These are phyloP conservation scores for Daldinia childiae DNA, from an alignment of 495 filamentous ascomycete genomes.

Conservation along the genomic window DNA sequence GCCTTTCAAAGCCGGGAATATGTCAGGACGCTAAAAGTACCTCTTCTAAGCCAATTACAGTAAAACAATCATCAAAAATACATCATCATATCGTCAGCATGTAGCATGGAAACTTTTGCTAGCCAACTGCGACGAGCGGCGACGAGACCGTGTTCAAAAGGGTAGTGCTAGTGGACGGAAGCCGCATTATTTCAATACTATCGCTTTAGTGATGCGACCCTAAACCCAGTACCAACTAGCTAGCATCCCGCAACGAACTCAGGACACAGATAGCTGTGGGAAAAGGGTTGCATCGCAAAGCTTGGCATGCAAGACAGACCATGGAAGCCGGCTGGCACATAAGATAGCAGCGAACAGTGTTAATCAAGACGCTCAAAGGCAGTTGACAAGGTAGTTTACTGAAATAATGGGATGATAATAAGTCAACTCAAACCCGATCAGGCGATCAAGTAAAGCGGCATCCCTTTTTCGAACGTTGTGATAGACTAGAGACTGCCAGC, in stretches of 20 bases:
- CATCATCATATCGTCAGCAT: constrained; percentile 31
- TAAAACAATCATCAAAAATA: constrained; percentile 12
- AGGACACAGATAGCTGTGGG: constrained; percentile 20
- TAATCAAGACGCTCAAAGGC: neutral
- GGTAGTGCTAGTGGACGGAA: constrained; percentile 23
- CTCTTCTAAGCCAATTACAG: constrained; percentile 11
- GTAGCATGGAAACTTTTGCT: constrained; percentile 5
- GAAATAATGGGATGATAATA: constrained; percentile 5
- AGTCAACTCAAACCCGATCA: constrained; percentile 13
- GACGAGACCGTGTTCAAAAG: constrained; percentile 31
- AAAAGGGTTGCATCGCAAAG: constrained; percentile 42
- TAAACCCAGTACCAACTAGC: constrained; percentile 24
- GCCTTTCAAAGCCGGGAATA: constrained; percentile 16
- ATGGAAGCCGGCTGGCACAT: constrained; percentile 20
- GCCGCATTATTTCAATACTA: constrained; percentile 33
- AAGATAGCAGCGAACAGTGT: constrained; percentile 14
- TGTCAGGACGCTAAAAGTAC: neutral
- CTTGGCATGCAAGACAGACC: constrained; percentile 45
- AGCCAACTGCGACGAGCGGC: constrained; percentile 27
- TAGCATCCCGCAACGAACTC: constrained; percentile 25
- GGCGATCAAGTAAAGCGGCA: constrained; percentile 14
- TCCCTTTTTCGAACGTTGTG: constrained; percentile 12
- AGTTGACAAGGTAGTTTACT: neutral
- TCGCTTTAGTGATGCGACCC: constrained; percentile 30
- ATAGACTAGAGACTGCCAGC: constrained; percentile 7